Evolutionary conservation across 2,329 filamentous ascomycete species (phyloP), one percentile per base, ranked within the genome.

Genomic region (Zymoseptoria passerinii): DNA sequence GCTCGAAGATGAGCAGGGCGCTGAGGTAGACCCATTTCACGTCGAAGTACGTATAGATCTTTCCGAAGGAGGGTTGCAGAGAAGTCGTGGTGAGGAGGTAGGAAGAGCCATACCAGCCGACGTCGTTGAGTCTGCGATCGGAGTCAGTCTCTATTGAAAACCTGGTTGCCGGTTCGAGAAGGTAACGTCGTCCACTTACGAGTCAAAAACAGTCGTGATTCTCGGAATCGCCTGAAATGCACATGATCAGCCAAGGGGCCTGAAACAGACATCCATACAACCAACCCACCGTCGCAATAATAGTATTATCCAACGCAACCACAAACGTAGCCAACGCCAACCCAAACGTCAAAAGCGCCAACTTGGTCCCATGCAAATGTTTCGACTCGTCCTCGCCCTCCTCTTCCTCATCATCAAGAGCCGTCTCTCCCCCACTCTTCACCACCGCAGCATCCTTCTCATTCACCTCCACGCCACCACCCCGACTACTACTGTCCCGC

Each of bases 21-120:
- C 74, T 70, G 4, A 84, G 71, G 66, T 80, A 84, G 1, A 75
- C 75, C 54, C 72, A 79, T 63, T 79, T 80, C 59, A 83, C 74
- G 10, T 77, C 72, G 63, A 83, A 83, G 68, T 80, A 81, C 54
- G 81, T 84, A 7, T 83, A 88, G 1, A 86, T 82, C 71, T 80
- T 80, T 27, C 77, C 80, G 49, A 75, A 80, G 1, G 75, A 75
- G 4, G 77, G 77, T 58, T 79, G 77, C 0, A 67, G 52, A 23
- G 73, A 44, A 20, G 69, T 71, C 9, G 70, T 76, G 3, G 75
- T 67, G 64, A 78, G 56, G 66, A 81, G 68, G 78, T 83, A 70
- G 80, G 60, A 62, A 19, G 51, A 61, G 10, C 65, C 64, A 44
- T 80, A 80, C 77, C 78, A 80, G 29, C 76, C 76, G 6, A 80